A percentile compares a stretch with the other conserved stretches of the same genome.
phyloP scores from a whole-genome alignment of 192 early-diverging fungal species.

The Phlyctochytrium bullatum region DNA sequence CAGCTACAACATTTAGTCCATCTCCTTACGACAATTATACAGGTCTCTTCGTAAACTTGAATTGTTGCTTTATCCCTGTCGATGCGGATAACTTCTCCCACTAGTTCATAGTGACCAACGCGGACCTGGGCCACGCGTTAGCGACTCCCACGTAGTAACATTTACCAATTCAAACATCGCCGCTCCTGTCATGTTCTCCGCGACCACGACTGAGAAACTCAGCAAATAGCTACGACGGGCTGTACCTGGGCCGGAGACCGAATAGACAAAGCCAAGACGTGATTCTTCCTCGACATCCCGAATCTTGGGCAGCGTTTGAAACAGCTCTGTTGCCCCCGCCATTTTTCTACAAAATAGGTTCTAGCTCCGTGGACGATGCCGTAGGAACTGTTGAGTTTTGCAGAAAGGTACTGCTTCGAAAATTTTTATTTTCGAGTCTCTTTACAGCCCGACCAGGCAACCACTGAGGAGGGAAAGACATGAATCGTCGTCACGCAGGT shows the following conservation, averaged over 20 bases:
- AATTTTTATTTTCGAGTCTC: background rate
- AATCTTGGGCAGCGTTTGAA: slow-evolving; percentile 79
- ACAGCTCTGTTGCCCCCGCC: slow-evolving; percentile 82
- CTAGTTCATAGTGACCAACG: slow-evolving; percentile 95
- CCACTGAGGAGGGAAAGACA: too few relatives aligned
- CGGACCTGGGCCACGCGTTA: slow-evolving; percentile 65
- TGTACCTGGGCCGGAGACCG: slow-evolving; percentile 96
- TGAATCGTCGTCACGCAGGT: too few relatives aligned
- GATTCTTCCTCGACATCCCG: slow-evolving; percentile 83
- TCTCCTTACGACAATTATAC: slow-evolving; percentile 34
- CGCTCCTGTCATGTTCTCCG: slow-evolving; percentile 95
- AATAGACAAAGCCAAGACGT: slow-evolving; percentile 88
- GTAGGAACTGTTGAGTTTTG: background rate
- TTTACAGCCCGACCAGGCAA: too few relatives aligned
- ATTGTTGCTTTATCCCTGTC: slow-evolving; percentile 99
- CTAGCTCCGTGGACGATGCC: background rate
- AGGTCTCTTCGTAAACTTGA: slow-evolving; percentile 99
- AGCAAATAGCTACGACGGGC: slow-evolving; percentile 18
- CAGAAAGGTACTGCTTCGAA: background rate
- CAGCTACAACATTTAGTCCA: slow-evolving; percentile 54
- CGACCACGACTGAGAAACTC: slow-evolving; percentile 84
- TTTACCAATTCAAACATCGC: slow-evolving; percentile 98
- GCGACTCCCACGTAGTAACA: background rate
- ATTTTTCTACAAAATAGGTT: background rate
- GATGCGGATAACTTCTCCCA: slow-evolving; percentile 99